Evolutionary conservation across 2,329 filamentous ascomycete species (phyloP).

Genomic region (Calonectria hongkongensis): DNA sequence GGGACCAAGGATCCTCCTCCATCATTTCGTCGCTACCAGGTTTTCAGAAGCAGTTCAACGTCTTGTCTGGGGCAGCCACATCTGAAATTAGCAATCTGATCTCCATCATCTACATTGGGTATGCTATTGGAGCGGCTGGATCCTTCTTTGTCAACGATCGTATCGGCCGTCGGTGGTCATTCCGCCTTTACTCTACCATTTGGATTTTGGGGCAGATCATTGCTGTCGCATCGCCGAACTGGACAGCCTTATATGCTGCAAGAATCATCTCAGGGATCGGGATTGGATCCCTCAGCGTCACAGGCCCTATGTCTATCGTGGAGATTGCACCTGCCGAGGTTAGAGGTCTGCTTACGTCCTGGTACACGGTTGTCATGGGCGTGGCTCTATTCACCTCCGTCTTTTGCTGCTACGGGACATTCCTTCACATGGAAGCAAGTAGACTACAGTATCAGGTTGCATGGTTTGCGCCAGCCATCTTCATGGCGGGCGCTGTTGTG

Average conservation of each 20-base stretch:
- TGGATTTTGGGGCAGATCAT: neutral
- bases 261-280: neutral
- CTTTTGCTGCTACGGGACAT: neutral
- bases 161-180: neutral
- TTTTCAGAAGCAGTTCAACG: slow-evolving; percentile 1
- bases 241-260: neutral
- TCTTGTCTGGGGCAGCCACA: neutral
- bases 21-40: neutral
- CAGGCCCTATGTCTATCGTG: neutral
- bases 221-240: neutral
- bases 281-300: neutral
- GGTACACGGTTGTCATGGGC: neutral
- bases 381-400: neutral
- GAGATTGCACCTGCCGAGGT: neutral
- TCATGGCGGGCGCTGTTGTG: neutral
- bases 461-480: neutral
- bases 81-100: neutral
- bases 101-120: neutral
- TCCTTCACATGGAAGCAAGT: neutral
- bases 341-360: neutral
- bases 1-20: neutral
- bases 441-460: neutral
- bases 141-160: slow-evolving; percentile 1
- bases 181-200: neutral
- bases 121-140: neutral